Conservation (phyloP, 495 filamentous ascomycete species). For the Cenococcum geophilum region DNA sequence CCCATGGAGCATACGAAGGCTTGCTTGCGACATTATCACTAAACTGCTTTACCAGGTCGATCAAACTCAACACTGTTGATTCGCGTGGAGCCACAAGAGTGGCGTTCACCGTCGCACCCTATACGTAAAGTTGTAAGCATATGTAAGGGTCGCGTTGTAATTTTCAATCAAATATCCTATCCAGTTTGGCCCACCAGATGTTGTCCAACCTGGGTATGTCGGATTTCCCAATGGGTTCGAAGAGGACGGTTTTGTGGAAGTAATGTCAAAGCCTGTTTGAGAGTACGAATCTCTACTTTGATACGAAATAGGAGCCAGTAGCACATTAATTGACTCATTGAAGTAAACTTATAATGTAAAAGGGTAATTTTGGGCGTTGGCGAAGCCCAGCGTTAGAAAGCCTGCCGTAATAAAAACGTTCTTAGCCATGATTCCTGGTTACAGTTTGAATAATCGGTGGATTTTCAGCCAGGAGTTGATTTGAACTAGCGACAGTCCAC, state of each 20-base stretch:
- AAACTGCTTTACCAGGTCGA: conserved; percentile 27
- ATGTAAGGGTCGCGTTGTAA: conserved; percentile 11
- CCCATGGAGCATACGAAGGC: conserved; percentile 25
- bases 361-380: too few species aligned
- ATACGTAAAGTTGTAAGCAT: conserved; percentile 28
- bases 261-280: conserved; percentile 22
- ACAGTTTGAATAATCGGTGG: too few species aligned
- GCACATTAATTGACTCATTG: too few species aligned
- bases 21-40: conserved; percentile 13
- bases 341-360: too few species aligned
- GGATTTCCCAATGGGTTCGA: conserved; percentile 29
- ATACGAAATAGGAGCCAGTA: too few species aligned
- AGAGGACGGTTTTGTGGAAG: conserved; percentile 13
- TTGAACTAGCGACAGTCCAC: too few species aligned
- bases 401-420: too few species aligned
- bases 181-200: conserved; percentile 29
- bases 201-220: conserved; percentile 24
- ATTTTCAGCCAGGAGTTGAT: too few species aligned
- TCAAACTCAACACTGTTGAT: conserved; percentile 21
- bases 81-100: conserved; percentile 12
- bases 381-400: too few species aligned
- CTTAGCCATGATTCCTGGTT: too few species aligned
- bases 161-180: conserved; percentile 19
- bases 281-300: conserved; percentile 25
- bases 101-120: conserved; percentile 26